These are phyloP conservation scores for Detonula confervacea DNA, from an alignment of 352 stramenopile genomes.

Conservation along the genomic window DNA sequence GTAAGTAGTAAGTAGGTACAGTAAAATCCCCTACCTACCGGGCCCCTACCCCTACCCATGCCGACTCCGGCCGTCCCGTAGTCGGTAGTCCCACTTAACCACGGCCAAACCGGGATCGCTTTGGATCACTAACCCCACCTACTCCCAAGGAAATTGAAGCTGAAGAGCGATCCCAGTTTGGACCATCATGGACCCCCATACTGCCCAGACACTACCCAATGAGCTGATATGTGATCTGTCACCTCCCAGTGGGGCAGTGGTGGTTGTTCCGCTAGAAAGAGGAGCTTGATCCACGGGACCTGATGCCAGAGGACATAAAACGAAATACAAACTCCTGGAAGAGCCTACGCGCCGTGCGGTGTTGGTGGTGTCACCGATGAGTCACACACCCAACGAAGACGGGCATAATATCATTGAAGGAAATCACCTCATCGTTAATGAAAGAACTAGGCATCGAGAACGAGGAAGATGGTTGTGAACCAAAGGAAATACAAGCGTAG, in stretches of 20 bases:
- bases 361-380: conserved; percentile 64
- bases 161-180: not conserved
- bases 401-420: conserved; percentile 55
- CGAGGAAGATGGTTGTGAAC: conserved; percentile 38
- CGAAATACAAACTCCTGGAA: conserved; percentile 67
- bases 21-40: too few species aligned
- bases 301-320: conserved; percentile 52
- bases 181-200: not conserved
- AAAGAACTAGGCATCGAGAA: conserved; percentile 62
- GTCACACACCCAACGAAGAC: conserved; percentile 26
- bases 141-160: not conserved
- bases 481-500: conserved; percentile 52
- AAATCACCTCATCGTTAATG: conserved; percentile 66
- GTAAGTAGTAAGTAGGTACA: not conserved
- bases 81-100: not conserved
- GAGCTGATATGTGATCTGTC: not conserved
- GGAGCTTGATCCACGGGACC: conserved; percentile 30
- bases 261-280: not conserved
- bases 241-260: not conserved
- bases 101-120: not conserved
- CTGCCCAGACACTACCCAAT: not conserved
- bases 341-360: conserved; percentile 66
- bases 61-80: too few species aligned
- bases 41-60: not conserved
- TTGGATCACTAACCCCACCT: not conserved